Conservation (phyloP, 306 rosid species). For the Vachellia collinsii region DNA sequence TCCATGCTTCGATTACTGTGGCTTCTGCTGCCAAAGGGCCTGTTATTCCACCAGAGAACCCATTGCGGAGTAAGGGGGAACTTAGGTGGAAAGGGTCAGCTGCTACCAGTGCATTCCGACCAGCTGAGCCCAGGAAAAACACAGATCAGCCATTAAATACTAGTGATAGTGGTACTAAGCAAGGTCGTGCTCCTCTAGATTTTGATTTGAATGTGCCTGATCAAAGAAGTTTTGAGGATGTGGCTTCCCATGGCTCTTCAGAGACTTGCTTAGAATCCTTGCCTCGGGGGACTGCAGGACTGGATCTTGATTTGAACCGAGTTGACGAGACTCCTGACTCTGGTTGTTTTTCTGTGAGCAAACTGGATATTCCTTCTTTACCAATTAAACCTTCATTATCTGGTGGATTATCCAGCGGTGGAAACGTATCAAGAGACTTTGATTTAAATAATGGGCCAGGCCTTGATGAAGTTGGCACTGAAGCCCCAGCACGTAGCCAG, state of each 20-base stretch:
- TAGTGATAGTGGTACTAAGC: slow-evolving; percentile 54
- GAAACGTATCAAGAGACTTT: slow-evolving; percentile 72
- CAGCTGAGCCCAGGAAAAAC: slow-evolving; percentile 88
- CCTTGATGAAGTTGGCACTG: slow-evolving; percentile 71
- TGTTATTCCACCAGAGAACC: slow-evolving; percentile 74
- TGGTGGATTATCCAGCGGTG: slow-evolving; percentile 70
- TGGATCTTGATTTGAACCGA: slow-evolving; percentile 90
- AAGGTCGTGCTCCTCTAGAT: slow-evolving; percentile 72
- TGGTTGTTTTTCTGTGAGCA: slow-evolving; percentile 55
- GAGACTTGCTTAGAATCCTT: slow-evolving; percentile 43
- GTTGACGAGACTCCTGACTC: slow-evolving; percentile 70
- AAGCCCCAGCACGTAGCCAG: slow-evolving; percentile 56
- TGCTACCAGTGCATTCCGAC: slow-evolving; percentile 95
- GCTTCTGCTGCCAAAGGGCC: slow-evolving; percentile 95
- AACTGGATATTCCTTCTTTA: slow-evolving; percentile 59
- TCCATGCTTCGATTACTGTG: slow-evolving; percentile 76
- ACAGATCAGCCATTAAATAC: slow-evolving; percentile 47
- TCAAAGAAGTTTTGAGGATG: slow-evolving; percentile 71
- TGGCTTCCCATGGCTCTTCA: slow-evolving; percentile 48
- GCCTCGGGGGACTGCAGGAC: slow-evolving; percentile 57
- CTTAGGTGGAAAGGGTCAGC: slow-evolving; percentile 99
- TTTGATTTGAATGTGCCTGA: slow-evolving; percentile 87
- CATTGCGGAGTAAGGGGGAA: slow-evolving; percentile 65
- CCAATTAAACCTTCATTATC: slow-evolving; percentile 57
- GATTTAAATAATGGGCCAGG: slow-evolving; percentile 96